Evolutionary conservation across 257 asterid genomes (phyloP).

Genomic region (Lycium barbarum): DNA sequence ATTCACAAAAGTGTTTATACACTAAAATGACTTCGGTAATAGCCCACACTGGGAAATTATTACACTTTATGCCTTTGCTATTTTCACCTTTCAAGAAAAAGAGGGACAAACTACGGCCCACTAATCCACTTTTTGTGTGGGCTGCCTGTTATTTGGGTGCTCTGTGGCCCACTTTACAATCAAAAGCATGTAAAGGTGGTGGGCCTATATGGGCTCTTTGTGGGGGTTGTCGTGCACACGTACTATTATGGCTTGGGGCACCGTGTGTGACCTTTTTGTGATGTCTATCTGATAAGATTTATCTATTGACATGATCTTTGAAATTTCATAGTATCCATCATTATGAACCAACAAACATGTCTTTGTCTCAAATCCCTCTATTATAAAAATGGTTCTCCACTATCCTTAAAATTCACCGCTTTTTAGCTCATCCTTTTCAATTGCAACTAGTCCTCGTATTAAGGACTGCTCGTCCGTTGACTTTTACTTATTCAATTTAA

Average conservation of each 20-base stretch:
- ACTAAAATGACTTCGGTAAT: not conserved
- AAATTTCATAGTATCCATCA: not conserved
- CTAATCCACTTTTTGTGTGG: slow-evolving; percentile 14
- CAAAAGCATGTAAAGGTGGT: slow-evolving; percentile 16
- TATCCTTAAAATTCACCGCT: not conserved
- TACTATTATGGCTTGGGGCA: too few relatives aligned
- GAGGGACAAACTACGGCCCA: slow-evolving; percentile 11
- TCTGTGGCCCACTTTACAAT: not conserved
- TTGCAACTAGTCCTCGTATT: not conserved
- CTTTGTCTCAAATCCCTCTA: not conserved
- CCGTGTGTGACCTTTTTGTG: slow-evolving; percentile 24
- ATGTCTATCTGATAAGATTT: slow-evolving; percentile 29
- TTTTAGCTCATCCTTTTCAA: not conserved
- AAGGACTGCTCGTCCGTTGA: not conserved
- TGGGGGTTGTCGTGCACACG: not conserved
- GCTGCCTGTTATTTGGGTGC: not conserved
- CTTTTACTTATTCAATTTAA: too few relatives aligned
- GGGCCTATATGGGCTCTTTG: slow-evolving; percentile 34
- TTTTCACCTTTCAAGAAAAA: not conserved
- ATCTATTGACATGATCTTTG: not conserved
- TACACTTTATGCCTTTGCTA: not conserved
- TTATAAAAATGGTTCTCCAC: slow-evolving; percentile 15
- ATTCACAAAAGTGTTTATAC: not conserved
- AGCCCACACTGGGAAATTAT: not conserved
- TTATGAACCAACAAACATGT: slow-evolving; percentile 23